Evolutionary conservation across 805 yeast species (phyloP).

Genomic region (Yamadazyma endophytica): DNA sequence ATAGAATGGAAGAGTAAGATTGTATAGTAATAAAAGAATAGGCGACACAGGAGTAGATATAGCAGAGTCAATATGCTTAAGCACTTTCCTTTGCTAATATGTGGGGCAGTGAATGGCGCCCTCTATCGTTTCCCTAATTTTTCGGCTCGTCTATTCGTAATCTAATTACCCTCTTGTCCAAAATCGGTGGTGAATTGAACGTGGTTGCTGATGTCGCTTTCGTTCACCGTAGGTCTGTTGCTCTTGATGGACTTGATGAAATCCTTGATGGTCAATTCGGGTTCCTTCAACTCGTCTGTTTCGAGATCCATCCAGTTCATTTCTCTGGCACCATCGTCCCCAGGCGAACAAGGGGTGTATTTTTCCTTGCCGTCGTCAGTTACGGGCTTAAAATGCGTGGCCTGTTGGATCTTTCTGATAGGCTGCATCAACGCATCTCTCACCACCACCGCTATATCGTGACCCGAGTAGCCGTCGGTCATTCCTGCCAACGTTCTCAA

Average conservation of each 20-base stretch:
- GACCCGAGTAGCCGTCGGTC: conserved; percentile 98
- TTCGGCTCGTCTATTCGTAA: too few species aligned
- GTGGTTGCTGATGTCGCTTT: conserved; percentile 75
- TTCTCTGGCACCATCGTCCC: conserved; percentile 81
- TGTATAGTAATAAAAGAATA: too few species aligned
- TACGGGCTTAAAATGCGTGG: conserved; percentile 85
- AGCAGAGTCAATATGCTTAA: too few species aligned
- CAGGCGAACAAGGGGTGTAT: conserved; percentile 94
- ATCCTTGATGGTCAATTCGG: conserved; percentile 84
- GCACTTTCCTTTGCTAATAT: too few species aligned
- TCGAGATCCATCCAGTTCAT: conserved; percentile 92
- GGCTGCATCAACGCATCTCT: conserved; percentile 99
- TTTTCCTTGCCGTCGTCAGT: conserved; percentile 39
- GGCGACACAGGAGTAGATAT: too few species aligned
- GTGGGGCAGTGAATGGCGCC: too few species aligned
- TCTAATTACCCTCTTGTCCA: conserved; percentile 93
- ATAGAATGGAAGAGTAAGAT: conserved; percentile 7
- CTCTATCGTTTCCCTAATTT: too few species aligned
- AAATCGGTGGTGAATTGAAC: conserved; percentile 88
- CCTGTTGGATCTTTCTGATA: conserved; percentile 88
- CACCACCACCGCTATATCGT: conserved; percentile 94
- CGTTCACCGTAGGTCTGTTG: conserved; percentile 93
- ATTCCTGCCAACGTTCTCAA: conserved; percentile 76
- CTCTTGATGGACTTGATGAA: conserved; percentile 88
- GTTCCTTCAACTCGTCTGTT: conserved; percentile 86